Evolutionary conservation across 768 basidiomycete genomes (phyloP), one percentile per base, ranked within the genome.

Genomic region (Boletus insuetus): DNA sequence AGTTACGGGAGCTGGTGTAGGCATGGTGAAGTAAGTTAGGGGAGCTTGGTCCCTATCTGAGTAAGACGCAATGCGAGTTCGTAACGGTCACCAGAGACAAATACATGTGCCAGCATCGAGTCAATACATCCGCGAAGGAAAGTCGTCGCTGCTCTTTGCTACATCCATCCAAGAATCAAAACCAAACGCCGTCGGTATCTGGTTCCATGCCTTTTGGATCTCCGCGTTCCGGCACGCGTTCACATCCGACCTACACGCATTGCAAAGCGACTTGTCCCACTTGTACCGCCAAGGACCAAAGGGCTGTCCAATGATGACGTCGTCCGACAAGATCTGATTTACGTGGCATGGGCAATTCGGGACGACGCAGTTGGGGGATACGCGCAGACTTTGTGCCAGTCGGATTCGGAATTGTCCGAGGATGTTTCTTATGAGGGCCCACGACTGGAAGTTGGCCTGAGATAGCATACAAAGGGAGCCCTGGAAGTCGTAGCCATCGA

Each of bases 261-360:
- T 35, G 46, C 62, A 64, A 46, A 64, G 60, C 26, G 39, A 16
- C 6, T 46, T 45, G 45, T 57, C 47, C 62, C 62, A 63, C 41
- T 64, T 55, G 0, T n/a, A 20, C 34, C 52, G 50, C 62, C 62
- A 64, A 22, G 43, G 37, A 19, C 50, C 51, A 19, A 63, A 45
- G 0, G 62, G 58, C 4, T 53, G 50, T 14, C 7, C 14, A 3
- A 44, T 22, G 8, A 35, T 44, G 26, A 8, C 14, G 0, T 55
- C 61, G 17, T 55, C 58, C 5, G 46, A 41, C 58, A 49, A 63
- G 17, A 63, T 14, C 22, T 32, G 49, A 35, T 22, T 49, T 19
- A 56, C 5, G n/a, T 55, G 8, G 0, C 31, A 8, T 24, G 10
- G 39, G 12, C 56, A 64, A 14, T n/a, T 46, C n/a, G 50, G 45